These are phyloP conservation scores for Tolypocladium sp. DNA, from an alignment of 2,329 filamentous ascomycete species.

Conservation along the genomic window DNA sequence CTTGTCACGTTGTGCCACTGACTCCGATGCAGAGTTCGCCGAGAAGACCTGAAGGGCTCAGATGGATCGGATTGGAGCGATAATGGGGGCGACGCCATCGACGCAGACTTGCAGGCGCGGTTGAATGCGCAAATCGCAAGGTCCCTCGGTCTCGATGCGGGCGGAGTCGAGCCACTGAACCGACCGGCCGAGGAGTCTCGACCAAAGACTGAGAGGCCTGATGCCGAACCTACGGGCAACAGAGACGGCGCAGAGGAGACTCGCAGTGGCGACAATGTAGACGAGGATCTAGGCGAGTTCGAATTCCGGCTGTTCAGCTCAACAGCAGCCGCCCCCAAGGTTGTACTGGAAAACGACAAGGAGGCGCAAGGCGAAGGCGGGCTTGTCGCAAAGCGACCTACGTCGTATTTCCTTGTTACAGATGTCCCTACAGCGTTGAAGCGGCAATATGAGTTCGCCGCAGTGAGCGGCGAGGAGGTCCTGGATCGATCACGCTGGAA, in stretches of 20 bases:
- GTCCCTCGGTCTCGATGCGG: constrained; percentile 31
- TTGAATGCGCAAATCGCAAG: constrained; percentile 39
- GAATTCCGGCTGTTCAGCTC: constrained; percentile 50
- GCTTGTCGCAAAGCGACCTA: constrained; percentile 26
- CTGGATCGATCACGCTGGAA: constrained; percentile 30
- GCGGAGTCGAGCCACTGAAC: background rate
- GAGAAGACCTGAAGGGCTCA: constrained; percentile 40
- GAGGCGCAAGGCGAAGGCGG: constrained; percentile 26
- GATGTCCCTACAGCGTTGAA: constrained; percentile 25
- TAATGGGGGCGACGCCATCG: constrained; percentile 20
- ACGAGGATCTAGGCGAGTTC: constrained; percentile 31
- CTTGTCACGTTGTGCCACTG: background rate
- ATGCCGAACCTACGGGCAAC: constrained; percentile 2
- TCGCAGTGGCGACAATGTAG: constrained; percentile 14
- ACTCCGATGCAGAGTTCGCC: constrained; percentile 35
- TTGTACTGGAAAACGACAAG: constrained; percentile 38
- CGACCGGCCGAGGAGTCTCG: background rate
- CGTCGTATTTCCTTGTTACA: constrained; percentile 39
- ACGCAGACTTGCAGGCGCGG: constrained; percentile 30
- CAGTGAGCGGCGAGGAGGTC: constrained; percentile 45
- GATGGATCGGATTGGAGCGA: constrained; percentile 14
- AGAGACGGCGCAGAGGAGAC: background rate
- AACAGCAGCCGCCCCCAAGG: constrained; percentile 33
- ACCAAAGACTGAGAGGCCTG: background rate
- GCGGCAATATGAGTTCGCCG: constrained; percentile 31